Evolutionary conservation across 805 yeast species (phyloP).

Genomic region (Cyberlindnera amylophila): DNA sequence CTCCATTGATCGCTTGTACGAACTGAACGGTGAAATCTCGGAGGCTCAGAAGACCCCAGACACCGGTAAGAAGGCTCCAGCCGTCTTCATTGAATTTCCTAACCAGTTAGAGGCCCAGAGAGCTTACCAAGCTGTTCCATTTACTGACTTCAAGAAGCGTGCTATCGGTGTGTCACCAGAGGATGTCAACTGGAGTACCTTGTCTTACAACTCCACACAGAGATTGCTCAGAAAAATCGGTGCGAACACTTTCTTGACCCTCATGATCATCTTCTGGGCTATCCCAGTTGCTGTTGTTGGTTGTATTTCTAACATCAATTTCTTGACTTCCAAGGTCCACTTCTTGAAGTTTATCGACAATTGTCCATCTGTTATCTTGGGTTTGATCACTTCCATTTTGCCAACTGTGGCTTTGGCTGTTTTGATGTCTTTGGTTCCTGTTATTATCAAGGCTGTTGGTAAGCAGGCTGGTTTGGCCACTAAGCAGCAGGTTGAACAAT

Average conservation of each 20-base stretch:
- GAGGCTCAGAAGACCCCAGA: slow-evolving; percentile 40
- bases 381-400: slow-evolving; percentile 81
- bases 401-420: slow-evolving; percentile 80
- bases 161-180: slow-evolving; percentile 69
- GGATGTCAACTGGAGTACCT: slow-evolving; percentile 81
- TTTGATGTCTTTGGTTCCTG: slow-evolving; percentile 84
- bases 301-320: slow-evolving; percentile 81
- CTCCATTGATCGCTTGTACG: slow-evolving; percentile 61
- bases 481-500: slow-evolving; percentile 65
- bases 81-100: slow-evolving; percentile 66
- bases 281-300: slow-evolving; percentile 98
- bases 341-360: slow-evolving; percentile 75
- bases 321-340: slow-evolving; percentile 62
- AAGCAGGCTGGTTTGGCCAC: slow-evolving; percentile 70
- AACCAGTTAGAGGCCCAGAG: slow-evolving; percentile 84
- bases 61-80: slow-evolving; percentile 49
- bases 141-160: slow-evolving; percentile 40
- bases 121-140: slow-evolving; percentile 80
- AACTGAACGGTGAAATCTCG: slow-evolving; percentile 62
- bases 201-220: slow-evolving; percentile 51
- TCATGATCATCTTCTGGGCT: slow-evolving; percentile 85
- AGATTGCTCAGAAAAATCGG: slow-evolving; percentile 53
- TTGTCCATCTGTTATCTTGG: slow-evolving; percentile 66
- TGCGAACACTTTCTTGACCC: slow-evolving; percentile 61
- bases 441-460: slow-evolving; percentile 75